phyloP scores from a whole-genome alignment of 164 flowering plant genomes.

The Brasenia schreberi region DNA sequence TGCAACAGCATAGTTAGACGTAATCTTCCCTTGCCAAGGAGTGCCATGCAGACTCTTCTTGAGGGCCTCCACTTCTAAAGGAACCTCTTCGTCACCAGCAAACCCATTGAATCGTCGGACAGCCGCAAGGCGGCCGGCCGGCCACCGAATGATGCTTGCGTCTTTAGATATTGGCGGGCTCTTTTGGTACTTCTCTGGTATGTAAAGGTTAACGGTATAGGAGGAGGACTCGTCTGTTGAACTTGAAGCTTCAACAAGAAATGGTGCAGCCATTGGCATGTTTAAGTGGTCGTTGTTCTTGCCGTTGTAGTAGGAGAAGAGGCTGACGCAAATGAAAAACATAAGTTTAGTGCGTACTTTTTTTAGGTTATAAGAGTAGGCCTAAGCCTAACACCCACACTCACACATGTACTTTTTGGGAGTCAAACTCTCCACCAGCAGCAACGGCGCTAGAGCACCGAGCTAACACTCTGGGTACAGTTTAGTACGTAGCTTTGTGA shows the following conservation, averaged over 20 bases:
- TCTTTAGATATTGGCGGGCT: conserved; percentile 9
- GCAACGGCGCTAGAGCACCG: too few species aligned
- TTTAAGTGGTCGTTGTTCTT: conserved; percentile 8
- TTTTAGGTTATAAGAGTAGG: too few species aligned
- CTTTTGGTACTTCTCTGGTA: conserved; percentile 12
- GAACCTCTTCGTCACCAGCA: conserved; percentile 9
- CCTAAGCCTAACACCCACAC: too few species aligned
- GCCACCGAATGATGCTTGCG: conserved; percentile 7
- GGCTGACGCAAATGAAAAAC: too few species aligned
- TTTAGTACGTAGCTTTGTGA: too few species aligned
- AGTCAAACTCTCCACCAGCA: too few species aligned
- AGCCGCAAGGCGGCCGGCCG: conserved; percentile 6
- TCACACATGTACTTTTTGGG: too few species aligned
- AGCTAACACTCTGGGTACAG: too few species aligned
- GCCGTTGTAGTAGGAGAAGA: conserved; percentile 13
- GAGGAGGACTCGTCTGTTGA: conserved; percentile 6
- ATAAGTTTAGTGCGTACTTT: too few species aligned
- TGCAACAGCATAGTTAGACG: neutral
- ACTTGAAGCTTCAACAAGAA: conserved; percentile 6
- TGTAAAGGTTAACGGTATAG: conserved; percentile 9
- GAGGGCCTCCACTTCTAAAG: conserved; percentile 5
- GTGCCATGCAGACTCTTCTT: conserved; percentile 13
- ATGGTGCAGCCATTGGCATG: conserved; percentile 13
- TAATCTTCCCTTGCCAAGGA: conserved; percentile 6
- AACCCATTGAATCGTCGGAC: conserved; percentile 13